These are phyloP conservation scores for Clonostachys byssicola DNA, from an alignment of 2,329 filamentous ascomycete species.

Conservation along the genomic window DNA sequence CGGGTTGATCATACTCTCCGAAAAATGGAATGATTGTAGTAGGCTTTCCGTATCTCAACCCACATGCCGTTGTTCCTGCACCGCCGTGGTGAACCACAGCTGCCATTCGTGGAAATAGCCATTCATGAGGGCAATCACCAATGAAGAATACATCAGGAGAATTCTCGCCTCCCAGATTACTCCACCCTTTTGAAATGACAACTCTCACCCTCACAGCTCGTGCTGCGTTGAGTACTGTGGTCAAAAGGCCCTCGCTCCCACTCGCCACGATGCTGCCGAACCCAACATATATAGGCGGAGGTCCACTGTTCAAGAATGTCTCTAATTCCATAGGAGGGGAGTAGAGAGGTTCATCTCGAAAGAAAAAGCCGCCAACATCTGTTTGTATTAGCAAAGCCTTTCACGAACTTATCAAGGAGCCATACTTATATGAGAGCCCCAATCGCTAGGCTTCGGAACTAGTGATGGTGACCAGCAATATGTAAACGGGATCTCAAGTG, in stretches of 20 bases:
- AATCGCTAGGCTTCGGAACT: constrained; percentile 62
- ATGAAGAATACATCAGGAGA: constrained; percentile 54
- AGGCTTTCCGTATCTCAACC: constrained; percentile 53
- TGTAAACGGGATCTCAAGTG: constrained; percentile 61
- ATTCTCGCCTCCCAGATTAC: constrained; percentile 47
- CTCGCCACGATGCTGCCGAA: constrained; percentile 66
- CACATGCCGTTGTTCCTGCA: constrained; percentile 61
- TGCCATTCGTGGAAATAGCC: constrained; percentile 56
- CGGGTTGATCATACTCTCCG: constrained; percentile 30
- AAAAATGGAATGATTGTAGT: constrained; percentile 66
- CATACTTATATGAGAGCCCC: constrained; percentile 41
- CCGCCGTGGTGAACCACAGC: constrained; percentile 62
- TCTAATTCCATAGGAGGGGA: constrained; percentile 48
- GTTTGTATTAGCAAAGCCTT: constrained; percentile 25
- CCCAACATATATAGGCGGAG: constrained; percentile 61
- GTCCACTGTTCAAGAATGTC: constrained; percentile 49
- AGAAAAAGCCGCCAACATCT: constrained; percentile 15
- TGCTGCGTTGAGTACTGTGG: constrained; percentile 56
- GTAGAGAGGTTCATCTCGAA: constrained; percentile 12
- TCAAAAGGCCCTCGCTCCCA: constrained; percentile 51
- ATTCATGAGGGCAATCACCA: constrained; percentile 63
- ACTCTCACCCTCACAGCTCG: constrained; percentile 52
- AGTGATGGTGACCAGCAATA: constrained; percentile 68
- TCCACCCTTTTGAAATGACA: constrained; percentile 62
- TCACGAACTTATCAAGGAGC: constrained; percentile 46